Conservation (phyloP, 78 protist species). For the Neovahlkampfia damariscottae region DNA sequence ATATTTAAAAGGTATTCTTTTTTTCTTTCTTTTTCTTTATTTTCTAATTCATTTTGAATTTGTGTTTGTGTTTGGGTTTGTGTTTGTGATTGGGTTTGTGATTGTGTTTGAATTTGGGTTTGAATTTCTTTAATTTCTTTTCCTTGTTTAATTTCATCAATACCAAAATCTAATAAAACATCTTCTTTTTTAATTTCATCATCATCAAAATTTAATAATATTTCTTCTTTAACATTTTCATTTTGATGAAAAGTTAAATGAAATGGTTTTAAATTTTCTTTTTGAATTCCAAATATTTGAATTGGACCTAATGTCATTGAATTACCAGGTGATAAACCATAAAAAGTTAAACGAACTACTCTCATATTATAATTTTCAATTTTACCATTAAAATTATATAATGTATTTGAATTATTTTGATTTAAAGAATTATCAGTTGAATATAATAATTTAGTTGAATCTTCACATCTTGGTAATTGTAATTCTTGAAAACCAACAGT, state of each 20-base stretch:
- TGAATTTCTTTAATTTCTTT: not conserved
- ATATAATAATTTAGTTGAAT: not conserved
- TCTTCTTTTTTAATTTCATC: not conserved
- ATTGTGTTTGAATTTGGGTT: not conserved
- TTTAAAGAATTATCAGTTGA: not conserved
- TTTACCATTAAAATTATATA: not conserved
- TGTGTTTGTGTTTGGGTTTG: not conserved
- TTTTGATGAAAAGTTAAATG: not conserved
- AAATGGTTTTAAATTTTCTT: not conserved
- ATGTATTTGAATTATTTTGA: not conserved
- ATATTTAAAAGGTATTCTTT: not conserved
- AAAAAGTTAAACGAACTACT: slow-evolving; percentile 8
- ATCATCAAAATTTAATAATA: not conserved
- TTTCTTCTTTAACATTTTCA: not conserved
- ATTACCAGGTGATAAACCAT: slow-evolving; percentile 1
- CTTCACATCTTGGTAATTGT: not conserved
- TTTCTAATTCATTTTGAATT: not conserved
- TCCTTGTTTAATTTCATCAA: not conserved
- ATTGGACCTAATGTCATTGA: slow-evolving; percentile 9
- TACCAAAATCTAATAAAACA: not conserved
- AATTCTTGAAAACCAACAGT: not conserved
- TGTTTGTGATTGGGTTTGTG: not conserved
- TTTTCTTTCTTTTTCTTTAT: not conserved
- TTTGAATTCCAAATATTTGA: slow-evolving; percentile 13
- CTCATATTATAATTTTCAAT: not conserved